Percentiles rank a stretch among this genome's conserved stretches.
Conservation (phyloP, 305 asterid species). For the Solanum aculeatissimum region DNA sequence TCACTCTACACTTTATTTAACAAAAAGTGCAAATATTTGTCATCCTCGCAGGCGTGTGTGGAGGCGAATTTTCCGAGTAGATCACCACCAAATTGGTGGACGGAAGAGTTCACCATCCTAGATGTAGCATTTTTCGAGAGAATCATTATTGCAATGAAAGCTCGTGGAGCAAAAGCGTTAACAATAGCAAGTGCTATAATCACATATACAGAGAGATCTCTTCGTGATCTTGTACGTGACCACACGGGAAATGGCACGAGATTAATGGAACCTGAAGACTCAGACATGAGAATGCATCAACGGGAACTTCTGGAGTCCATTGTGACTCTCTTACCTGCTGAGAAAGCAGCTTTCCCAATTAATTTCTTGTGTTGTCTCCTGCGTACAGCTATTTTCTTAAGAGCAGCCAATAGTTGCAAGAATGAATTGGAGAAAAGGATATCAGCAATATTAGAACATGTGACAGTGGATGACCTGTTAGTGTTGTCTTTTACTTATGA, state of each 20-base stretch:
- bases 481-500: constrained; percentile 63
- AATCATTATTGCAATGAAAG: constrained; percentile 48
- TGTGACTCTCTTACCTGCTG: constrained; percentile 50
- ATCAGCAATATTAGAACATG: constrained; percentile 56
- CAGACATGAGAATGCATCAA: constrained; percentile 39
- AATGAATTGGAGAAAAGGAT: constrained; percentile 67
- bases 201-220: constrained; percentile 65
- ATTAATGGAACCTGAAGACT: constrained; percentile 12
- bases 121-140: constrained; percentile 53
- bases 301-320: constrained; percentile 60
- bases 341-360: constrained; percentile 67
- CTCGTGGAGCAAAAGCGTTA: constrained; percentile 64
- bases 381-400: constrained; percentile 64
- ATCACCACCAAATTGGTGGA: constrained; percentile 97
- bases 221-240: constrained; percentile 69
- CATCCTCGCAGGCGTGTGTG: constrained; percentile 60
- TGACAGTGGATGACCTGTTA: constrained; percentile 63
- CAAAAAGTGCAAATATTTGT: background rate
- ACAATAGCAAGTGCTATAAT: constrained; percentile 76
- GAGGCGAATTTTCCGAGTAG: constrained; percentile 95
- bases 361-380: constrained; percentile 83
- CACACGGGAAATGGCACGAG: constrained; percentile 50
- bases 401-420: constrained; percentile 43
- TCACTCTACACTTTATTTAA: no score
- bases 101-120: constrained; percentile 80